Evolutionary conservation across 2,329 filamentous ascomycete genomes (phyloP).

Genomic region (Fusarium xyrophilum): DNA sequence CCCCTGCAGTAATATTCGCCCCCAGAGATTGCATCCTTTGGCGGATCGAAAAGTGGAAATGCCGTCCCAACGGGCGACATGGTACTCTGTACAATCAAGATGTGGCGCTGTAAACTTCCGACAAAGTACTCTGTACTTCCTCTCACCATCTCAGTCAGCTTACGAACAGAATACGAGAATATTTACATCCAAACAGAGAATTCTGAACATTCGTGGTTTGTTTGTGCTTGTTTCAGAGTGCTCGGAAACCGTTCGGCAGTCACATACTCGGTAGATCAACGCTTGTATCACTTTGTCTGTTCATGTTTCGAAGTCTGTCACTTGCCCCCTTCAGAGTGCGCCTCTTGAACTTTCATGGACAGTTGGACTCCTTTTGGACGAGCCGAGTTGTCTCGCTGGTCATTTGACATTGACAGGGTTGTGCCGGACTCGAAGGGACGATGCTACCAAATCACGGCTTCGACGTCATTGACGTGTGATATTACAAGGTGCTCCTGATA

Average conservation of each 20-base stretch:
- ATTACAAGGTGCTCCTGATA: slow-evolving; percentile 11
- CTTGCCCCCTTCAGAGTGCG: neutral
- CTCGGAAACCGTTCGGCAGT: slow-evolving; percentile 12
- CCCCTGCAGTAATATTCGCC: slow-evolving; percentile 4
- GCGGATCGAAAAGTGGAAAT: slow-evolving; percentile 31
- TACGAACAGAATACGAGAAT: neutral
- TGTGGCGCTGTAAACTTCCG: slow-evolving; percentile 29
- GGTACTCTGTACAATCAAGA: neutral
- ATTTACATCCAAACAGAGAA: neutral
- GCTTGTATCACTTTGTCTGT: slow-evolving; percentile 19
- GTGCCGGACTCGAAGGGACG: neutral
- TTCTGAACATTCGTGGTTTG: neutral
- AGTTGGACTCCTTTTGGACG: neutral
- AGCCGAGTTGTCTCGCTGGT: neutral
- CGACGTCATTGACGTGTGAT: slow-evolving; percentile 18
- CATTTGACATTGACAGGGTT: neutral
- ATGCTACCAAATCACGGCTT: slow-evolving; percentile 2
- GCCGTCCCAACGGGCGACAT: slow-evolving; percentile 2
- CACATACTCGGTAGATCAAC: slow-evolving; percentile 19
- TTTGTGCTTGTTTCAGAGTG: slow-evolving; percentile 7
- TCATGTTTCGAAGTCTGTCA: neutral
- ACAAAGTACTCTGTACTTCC: neutral
- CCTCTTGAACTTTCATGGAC: neutral
- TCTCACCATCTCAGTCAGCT: neutral
- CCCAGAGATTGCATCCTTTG: slow-evolving; percentile 24